These are phyloP conservation scores for Neocallimastix lanati DNA, from an alignment of 192 early-diverging fungal species.

Conservation along the genomic window DNA sequence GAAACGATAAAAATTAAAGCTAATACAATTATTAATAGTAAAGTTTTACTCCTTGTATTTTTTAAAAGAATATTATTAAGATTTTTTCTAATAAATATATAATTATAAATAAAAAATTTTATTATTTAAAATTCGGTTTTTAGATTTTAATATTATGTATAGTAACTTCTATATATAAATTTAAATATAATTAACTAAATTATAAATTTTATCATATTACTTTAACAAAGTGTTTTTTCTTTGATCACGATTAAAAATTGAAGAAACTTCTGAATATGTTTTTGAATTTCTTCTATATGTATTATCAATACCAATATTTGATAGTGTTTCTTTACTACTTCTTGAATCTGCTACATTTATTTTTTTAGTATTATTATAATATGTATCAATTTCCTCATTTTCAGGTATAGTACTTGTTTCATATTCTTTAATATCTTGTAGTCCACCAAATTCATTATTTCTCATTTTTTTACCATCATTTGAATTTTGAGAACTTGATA, in stretches of 20 bases:
- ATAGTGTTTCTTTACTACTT: neutral
- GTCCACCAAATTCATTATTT: too few relatives aligned
- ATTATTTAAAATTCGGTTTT: too few relatives aligned
- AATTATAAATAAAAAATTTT: too few relatives aligned
- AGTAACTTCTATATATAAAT: too few relatives aligned
- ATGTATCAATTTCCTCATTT: neutral
- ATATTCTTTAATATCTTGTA: too few relatives aligned
- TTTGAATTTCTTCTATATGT: neutral
- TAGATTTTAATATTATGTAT: too few relatives aligned
- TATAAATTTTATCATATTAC: too few relatives aligned
- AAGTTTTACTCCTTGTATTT: neutral
- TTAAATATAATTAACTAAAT: too few relatives aligned
- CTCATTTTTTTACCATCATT: too few relatives aligned
- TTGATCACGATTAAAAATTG: neutral
- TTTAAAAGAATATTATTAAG: neutral
- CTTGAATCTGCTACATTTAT: neutral
- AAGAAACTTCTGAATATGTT: neutral
- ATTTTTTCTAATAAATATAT: neutral
- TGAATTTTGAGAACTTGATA: too few relatives aligned
- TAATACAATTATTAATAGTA: neutral
- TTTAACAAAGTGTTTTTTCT: neutral
- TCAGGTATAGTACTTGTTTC: too few relatives aligned
- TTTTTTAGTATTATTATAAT: neutral
- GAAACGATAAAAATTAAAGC: neutral
- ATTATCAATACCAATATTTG: neutral